Conservation (phyloP, 1,284 basidiomycete genomes). For the Somion occarium region DNA sequence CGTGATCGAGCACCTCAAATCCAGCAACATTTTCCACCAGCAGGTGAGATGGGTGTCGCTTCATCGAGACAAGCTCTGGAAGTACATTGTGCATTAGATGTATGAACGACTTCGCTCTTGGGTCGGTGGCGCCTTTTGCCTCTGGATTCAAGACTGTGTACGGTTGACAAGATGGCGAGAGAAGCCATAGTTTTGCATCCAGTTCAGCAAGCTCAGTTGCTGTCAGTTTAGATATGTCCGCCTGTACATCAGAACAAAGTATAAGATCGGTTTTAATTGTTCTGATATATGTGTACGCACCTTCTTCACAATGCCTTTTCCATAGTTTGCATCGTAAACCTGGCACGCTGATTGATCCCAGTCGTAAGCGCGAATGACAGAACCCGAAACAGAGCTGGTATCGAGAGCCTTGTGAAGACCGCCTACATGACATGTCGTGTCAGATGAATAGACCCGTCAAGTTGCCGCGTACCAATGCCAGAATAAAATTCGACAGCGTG, state of each 20-base stretch:
- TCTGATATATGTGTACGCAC: conserved; percentile 29
- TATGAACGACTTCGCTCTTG: conserved; percentile 71
- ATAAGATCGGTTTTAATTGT: neutral
- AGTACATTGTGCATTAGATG: conserved; percentile 63
- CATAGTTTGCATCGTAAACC: conserved; percentile 60
- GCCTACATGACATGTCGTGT: conserved; percentile 40
- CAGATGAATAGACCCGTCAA: no score
- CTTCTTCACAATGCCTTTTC: conserved; percentile 40
- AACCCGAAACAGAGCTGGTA: conserved; percentile 39
- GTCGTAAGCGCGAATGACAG: conserved; percentile 62
- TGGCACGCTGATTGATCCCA: conserved; percentile 71
- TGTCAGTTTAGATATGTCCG: conserved; percentile 57
- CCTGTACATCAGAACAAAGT: conserved; percentile 30
- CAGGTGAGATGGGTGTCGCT: conserved; percentile 48
- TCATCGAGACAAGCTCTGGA: conserved; percentile 43
- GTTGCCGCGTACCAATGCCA: conserved; percentile 54
- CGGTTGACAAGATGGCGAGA: conserved; percentile 77
- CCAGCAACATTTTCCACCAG: conserved; percentile 77
- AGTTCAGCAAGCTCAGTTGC: conserved; percentile 39
- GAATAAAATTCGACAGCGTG: conserved; percentile 72
- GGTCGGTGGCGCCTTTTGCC: conserved; percentile 63
- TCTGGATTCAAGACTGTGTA: conserved; percentile 73
- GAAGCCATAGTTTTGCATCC: conserved; percentile 59
- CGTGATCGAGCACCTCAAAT: conserved; percentile 53
- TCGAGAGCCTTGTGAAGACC: conserved; percentile 66